Base-by-base conservation (phyloP, 495 filamentous ascomycete genomes). In the Aspergillus leporis region DNA sequence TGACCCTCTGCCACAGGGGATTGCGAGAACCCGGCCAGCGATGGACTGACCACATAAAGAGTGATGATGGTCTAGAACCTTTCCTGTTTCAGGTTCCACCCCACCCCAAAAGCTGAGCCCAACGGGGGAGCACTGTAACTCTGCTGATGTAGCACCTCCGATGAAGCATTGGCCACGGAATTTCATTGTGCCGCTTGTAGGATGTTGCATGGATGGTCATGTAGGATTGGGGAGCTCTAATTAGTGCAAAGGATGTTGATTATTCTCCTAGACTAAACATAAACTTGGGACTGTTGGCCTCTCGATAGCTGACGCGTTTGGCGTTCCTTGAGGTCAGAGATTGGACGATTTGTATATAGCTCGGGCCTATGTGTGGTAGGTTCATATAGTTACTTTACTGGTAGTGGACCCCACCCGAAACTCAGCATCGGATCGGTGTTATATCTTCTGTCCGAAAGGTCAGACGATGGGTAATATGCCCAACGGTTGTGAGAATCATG, bases 91-190 rank as follows among this genome's bases (percentile, higher is more conserved):
- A 36, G 68, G 62, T 21, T 63, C 34, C 1, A 73, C 64, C 3
- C 70, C 72, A 6, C 68, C 72, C 72, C 72, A 73, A 64, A 74
- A 72, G 50, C 72, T 74, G 12, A 74, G 61, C 0, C 54, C 60
- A 7, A 36, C 31, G 3, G 41, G 34, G 14, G 13, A 36, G 43
- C 31, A 56, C 2, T 47, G 54, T n/a, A 56, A n/a, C 28, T 56
- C 30, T 23, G 54, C 43, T 4, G 54, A 48, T 43, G 54, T 43
- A 32, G 43, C 12, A 16, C 54, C 54, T 12, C 25, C 25, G 54
- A 56, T 13, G 23, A 56, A 28, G n/a, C 43, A 49, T 22, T 36
- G 54, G 16, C 54, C 54, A 12, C 25, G 38, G 14, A 49, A 34
- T 32, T 34, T 18, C 30, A 53, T 32, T 7, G 18, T 34, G 14